Evolutionary conservation across 805 yeast genomes (phyloP).

Genomic region (Starmera quercuum): DNA sequence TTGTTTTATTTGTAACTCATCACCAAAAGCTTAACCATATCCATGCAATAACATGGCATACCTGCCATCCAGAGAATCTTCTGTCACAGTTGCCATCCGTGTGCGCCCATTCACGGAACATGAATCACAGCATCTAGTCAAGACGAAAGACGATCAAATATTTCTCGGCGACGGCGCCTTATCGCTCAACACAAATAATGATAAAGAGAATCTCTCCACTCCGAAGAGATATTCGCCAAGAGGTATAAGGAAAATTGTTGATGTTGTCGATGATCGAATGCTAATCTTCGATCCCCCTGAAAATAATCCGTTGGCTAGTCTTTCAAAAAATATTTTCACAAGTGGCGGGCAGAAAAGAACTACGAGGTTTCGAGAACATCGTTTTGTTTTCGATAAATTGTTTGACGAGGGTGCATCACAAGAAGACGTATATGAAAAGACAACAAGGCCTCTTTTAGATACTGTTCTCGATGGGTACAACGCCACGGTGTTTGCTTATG

Average conservation of each 20-base stretch:
- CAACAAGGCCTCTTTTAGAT: slow-evolving; percentile 67
- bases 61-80: slow-evolving; percentile 41
- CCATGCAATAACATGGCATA: too few relatives aligned
- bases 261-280: slow-evolving; percentile 81
- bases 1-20: too few relatives aligned
- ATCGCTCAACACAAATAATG: slow-evolving; percentile 12
- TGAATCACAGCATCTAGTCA: slow-evolving; percentile 45
- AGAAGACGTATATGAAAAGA: slow-evolving; percentile 53
- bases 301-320: slow-evolving; percentile 42
- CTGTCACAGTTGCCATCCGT: slow-evolving; percentile 71
- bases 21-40: too few relatives aligned
- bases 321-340: slow-evolving; percentile 28
- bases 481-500: slow-evolving; percentile 91
- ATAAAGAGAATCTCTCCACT: slow-evolving; percentile 14
- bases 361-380: slow-evolving; percentile 58
- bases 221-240: slow-evolving; percentile 25
- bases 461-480: slow-evolving; percentile 79
- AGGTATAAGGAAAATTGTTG: slow-evolving; percentile 62
- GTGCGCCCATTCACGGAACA: slow-evolving; percentile 71
- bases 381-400: slow-evolving; percentile 74
- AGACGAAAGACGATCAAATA: slow-evolving; percentile 26
- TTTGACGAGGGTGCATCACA: slow-evolving; percentile 65
- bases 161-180: slow-evolving; percentile 53
- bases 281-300: slow-evolving; percentile 82
- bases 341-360: slow-evolving; percentile 21